Percentiles rank a stretch among this genome's conserved stretches.
Conservation (phyloP, 2,329 filamentous ascomycete genomes). For the Talaromyces atroroseus region DNA sequence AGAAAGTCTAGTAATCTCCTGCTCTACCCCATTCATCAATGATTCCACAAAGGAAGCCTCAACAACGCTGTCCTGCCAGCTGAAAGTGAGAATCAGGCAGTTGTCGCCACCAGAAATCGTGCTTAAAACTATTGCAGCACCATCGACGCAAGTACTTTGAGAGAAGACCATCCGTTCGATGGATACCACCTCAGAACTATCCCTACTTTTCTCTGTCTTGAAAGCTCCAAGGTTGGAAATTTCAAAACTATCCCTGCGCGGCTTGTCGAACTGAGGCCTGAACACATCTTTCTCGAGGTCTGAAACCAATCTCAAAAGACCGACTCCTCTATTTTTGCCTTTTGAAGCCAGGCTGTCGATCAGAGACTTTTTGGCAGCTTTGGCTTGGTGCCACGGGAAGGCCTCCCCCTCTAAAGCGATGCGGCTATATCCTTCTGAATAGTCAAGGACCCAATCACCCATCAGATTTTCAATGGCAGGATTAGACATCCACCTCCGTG, state of each 20-base stretch:
- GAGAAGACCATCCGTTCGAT: constrained; percentile 43
- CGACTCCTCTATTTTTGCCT: constrained; percentile 30
- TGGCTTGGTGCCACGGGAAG: constrained; percentile 32
- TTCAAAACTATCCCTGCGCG: constrained; percentile 37
- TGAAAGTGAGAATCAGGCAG: constrained; percentile 36
- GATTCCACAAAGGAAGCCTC: constrained; percentile 22
- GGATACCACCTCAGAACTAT: constrained; percentile 17
- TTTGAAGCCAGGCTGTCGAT: constrained; percentile 21
- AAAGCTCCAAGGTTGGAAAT: constrained; percentile 40
- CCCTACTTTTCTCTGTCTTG: constrained; percentile 8
- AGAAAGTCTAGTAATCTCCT: not conserved
- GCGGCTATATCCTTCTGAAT: constrained; percentile 26
- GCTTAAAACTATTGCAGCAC: constrained; percentile 35
- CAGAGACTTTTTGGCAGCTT: constrained; percentile 26
- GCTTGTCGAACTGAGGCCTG: constrained; percentile 33
- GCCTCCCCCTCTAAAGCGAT: constrained; percentile 10
- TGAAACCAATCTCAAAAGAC: constrained; percentile 37
- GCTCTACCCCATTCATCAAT: not conserved
- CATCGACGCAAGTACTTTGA: constrained; percentile 37
- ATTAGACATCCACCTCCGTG: constrained; percentile 33
- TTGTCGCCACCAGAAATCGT: constrained; percentile 42
- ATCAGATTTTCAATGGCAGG: constrained; percentile 32
- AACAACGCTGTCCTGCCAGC: constrained; percentile 37
- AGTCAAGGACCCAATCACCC: constrained; percentile 33
- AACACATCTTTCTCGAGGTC: constrained; percentile 35